Evolutionary conservation across 2,329 filamentous ascomycete genomes (phyloP).

Genomic region (Pseudocercospora eumusae): DNA sequence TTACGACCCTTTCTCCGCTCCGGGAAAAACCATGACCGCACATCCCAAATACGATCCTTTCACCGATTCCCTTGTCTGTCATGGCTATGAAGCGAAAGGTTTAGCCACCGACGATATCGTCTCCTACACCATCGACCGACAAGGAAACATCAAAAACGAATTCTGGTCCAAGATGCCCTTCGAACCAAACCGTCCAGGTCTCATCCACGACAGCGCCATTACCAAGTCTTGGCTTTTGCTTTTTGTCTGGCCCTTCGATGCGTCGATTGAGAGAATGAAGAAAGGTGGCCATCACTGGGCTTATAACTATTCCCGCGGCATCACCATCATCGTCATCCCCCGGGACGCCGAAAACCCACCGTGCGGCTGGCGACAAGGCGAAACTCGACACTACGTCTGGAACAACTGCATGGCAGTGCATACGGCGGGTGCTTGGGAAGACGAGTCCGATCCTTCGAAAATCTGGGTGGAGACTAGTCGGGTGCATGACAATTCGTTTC

Average conservation of each 20-base stretch:
- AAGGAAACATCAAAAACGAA: constrained; percentile 44
- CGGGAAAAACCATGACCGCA: constrained; percentile 46
- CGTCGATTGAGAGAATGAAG: constrained; percentile 40
- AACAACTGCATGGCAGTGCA: constrained; percentile 45
- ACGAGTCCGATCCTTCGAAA: constrained; percentile 34
- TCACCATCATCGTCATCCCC: constrained; percentile 32
- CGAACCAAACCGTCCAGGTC: constrained; percentile 32
- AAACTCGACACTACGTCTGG: constrained; percentile 24
- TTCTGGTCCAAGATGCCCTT: constrained; percentile 46
- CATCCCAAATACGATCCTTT: constrained; percentile 50
- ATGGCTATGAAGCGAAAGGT: constrained; percentile 47
- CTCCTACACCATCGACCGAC: constrained; percentile 43
- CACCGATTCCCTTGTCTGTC: constrained; percentile 46
- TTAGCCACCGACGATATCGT: constrained; percentile 42
- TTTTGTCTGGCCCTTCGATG: constrained; percentile 43
- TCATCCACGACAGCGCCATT: constrained; percentile 47
- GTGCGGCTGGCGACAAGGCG: constrained; percentile 19
- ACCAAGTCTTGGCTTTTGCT: constrained; percentile 45
- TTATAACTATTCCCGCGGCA: constrained; percentile 36
- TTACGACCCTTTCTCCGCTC: constrained; percentile 45
- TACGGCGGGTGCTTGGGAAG: constrained; percentile 48
- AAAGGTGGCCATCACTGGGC: constrained; percentile 46
- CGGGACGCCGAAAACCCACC: constrained; percentile 24
- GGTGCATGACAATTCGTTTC: constrained; percentile 49
- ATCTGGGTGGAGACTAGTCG: constrained; percentile 44